Base-by-base conservation (phyloP, 768 basidiomycete species). In the Pleurotus sapidus region DNA sequence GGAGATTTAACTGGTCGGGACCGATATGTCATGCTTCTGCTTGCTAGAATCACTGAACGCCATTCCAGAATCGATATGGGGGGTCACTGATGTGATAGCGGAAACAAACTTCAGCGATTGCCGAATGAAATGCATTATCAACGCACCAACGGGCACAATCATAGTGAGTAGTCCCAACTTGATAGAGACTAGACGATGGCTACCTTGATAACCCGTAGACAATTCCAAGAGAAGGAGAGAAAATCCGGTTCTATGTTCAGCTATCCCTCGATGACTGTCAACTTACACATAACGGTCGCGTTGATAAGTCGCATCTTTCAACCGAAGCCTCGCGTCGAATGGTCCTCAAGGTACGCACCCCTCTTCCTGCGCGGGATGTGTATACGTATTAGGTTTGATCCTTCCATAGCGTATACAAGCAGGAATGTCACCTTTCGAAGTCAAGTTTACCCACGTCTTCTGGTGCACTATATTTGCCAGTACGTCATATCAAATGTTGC, bases 21-120 rank as follows among this genome's bases (percentile, higher is more conserved):
- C 42, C 42, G 27, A 30, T 43, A 15, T 12, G 14, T 4, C 42
- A n/a, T 15, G 42, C 18, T 20, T 43, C 18, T 6, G 15, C 11
- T 4, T 6, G 42, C 42, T 1, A n/a, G 42, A 3, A n/a, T 43
- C 8, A 43, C 3, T 43, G 42, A 43, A n/a, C 18, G 1, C 8
- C 27, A 30, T 30, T 30, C 5, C 9, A 49, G 63, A 66, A 24
- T 57, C 48, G 43, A 38, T 64, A 34, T 66, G 65, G 65, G 65
- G 65, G 17, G 65, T 60, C 3, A 55, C 58, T 5, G 65, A 67
- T 46, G 49, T 61, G 27, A 50, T 49, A 30, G 47, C 49, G 5
- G 53, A 60, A 8, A 65, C 64, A 1, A 51, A 64, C 55, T 61
- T 65, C 42, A 63, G 63, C 1, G 58, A 61, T 50, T 56, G 42